Evolutionary conservation across 2,329 filamentous ascomycete species (phyloP), one percentile per base, ranked within the genome.

Genomic region (Scedosporium apiospermum): DNA sequence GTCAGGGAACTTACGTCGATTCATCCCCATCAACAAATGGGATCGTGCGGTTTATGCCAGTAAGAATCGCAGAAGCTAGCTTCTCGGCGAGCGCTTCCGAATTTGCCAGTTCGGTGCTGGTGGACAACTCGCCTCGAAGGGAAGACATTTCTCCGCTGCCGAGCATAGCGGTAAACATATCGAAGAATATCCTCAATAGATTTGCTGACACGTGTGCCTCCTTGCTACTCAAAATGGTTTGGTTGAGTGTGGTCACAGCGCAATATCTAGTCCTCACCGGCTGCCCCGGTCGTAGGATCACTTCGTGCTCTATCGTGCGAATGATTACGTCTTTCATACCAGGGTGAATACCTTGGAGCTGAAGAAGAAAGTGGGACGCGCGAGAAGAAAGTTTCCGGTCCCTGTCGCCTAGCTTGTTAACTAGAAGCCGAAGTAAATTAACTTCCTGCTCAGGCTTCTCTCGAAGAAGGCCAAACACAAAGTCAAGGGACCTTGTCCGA

Each of bases 361-460:
- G 95, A 61, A 99, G 81, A n/a, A 99, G 80, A 55, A 98, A 82
- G 74, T 96, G 96, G 0, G 95, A 98, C 2, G 93, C 89, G 64
- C 93, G 86, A 3, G 95, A 99, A 1, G 95, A 88, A 69, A 99
- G 96, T 75, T 98, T 99, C 72, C 92, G 92, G 67, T 96, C 91
- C 55, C 89, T 90, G 72, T 99, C 95, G 69, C 96, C 93, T 27
- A 99, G 84, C 75, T 99, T 99, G 79, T 98, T 98, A 68, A 99
- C 91, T 63, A 99, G 78, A 63, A 99, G 79, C 62, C 93, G 87
- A 65, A 99, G 79, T 65, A 99, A 78, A 72, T 99, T 99, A 62
- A 93, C 89, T 74, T 99, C 95, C 72, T 99, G 95, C 74, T 99
- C 95, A 0, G 95, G 93, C 76, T 96, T 99, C 73, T 96, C 93